Percentiles rank a stretch among this genome's conserved stretches.
phyloP scores from a whole-genome alignment of 2,329 filamentous ascomycete genomes.

The Graphilbum fragrans region DNA sequence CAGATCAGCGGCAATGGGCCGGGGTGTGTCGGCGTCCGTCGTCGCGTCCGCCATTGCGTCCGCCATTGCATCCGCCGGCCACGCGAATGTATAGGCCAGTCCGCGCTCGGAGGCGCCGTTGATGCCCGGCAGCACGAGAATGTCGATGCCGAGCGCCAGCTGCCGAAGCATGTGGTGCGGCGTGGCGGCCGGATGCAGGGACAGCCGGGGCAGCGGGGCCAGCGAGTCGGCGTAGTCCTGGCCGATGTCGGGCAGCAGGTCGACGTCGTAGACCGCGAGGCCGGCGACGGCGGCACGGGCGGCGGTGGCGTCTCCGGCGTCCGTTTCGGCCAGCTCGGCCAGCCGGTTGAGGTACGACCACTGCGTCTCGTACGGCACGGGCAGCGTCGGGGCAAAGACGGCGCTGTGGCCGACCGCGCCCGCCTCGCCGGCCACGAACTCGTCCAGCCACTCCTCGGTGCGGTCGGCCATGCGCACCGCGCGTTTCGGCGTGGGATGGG shows the following conservation, averaged over 20 bases:
- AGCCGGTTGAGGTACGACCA: slow-evolving; percentile 69
- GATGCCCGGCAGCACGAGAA: slow-evolving; percentile 58
- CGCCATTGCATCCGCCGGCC: no score
- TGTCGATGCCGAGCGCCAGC: slow-evolving; percentile 63
- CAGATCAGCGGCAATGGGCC: slow-evolving; percentile 69
- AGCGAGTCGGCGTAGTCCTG: slow-evolving; percentile 37
- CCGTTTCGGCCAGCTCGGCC: slow-evolving; percentile 23
- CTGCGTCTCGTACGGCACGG: slow-evolving; percentile 63
- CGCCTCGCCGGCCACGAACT: slow-evolving; percentile 32
- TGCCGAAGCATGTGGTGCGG: slow-evolving; percentile 72
- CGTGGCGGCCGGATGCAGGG: slow-evolving; percentile 54
- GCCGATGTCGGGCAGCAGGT: slow-evolving; percentile 56
- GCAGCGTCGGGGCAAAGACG: slow-evolving; percentile 58
- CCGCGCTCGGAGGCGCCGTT: slow-evolving; percentile 68
- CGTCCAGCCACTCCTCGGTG: slow-evolving; percentile 69
- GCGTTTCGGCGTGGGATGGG: slow-evolving; percentile 49
- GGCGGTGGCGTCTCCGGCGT: slow-evolving; percentile 23
- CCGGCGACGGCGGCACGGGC: slow-evolving; percentile 37
- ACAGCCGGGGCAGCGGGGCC: slow-evolving; percentile 55
- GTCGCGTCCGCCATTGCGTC: no score
- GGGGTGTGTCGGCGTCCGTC: no score
- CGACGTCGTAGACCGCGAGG: slow-evolving; percentile 67
- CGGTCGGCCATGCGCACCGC: slow-evolving; percentile 74
- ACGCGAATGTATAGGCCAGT: slow-evolving; percentile 69
- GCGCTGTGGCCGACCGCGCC: slow-evolving; percentile 14